Percentiles rank a stretch among this genome's conserved stretches.
These are phyloP conservation scores for Phytophthora meadii DNA, from an alignment of 352 stramenopile genomes.

Conservation along the genomic window DNA sequence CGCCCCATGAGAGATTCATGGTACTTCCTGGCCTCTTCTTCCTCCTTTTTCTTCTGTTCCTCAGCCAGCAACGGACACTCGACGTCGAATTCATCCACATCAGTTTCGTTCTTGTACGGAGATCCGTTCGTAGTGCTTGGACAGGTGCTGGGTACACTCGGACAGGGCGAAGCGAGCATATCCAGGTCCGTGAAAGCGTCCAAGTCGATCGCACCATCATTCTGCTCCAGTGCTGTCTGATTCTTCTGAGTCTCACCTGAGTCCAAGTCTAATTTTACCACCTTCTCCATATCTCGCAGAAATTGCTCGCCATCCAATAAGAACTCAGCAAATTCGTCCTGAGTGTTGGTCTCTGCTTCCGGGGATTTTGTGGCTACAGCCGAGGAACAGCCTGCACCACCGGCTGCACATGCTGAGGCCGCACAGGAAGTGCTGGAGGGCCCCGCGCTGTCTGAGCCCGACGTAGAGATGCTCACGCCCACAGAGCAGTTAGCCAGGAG, in stretches of 20 bases:
- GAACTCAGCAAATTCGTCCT: constrained; percentile 53
- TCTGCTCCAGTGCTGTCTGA: constrained; percentile 30
- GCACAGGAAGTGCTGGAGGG: constrained; percentile 13
- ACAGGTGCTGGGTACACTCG: constrained; percentile 44
- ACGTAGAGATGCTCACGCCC: constrained; percentile 36
- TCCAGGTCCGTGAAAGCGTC: constrained; percentile 56
- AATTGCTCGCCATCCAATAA: constrained; percentile 69
- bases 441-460: neutral
- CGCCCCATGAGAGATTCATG: constrained; percentile 25
- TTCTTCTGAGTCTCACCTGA: constrained; percentile 16
- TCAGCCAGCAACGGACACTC: constrained; percentile 28
- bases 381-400: constrained; percentile 22
- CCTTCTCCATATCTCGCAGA: constrained; percentile 59
- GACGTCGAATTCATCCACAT: constrained; percentile 49
- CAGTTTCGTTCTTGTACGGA: constrained; percentile 22
- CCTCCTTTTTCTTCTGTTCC: constrained; percentile 18
- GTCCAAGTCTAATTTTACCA: constrained; percentile 49
- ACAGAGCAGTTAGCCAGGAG: constrained; percentile 41
- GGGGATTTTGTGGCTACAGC: constrained; percentile 19
- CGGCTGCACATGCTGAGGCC: constrained; percentile 13
- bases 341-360: constrained; percentile 21
- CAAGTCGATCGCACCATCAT: constrained; percentile 43
- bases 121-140: constrained; percentile 36
- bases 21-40: constrained; percentile 18
- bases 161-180: constrained; percentile 59